Base-by-base conservation (phyloP, 139 green algal species). In the Picochlorum costavermella region DNA sequence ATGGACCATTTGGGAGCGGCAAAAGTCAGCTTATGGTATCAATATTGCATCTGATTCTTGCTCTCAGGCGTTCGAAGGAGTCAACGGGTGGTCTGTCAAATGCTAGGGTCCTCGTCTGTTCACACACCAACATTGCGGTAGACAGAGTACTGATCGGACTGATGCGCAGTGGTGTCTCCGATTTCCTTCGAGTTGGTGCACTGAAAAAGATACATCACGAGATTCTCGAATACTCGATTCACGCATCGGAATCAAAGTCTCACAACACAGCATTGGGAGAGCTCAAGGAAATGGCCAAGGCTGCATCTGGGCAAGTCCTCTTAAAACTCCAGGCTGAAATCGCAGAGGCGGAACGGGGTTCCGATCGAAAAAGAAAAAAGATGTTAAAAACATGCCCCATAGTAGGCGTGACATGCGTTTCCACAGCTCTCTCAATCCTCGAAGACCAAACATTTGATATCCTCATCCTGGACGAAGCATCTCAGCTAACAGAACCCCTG, bases 71-170 rank as follows among this genome's bases (percentile, higher is more conserved):
- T n/a, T 29, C 16, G 20, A 65, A 20, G 11, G 40, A 37, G 23
- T 37, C 45, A 14, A 30, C 29, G 11, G 55, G n/a, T n/a, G 23
- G 60, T 25, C 65, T 71, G 4, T 56, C 23, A 8, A 33, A 20
- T 31, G 65, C 50, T 28, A 61, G 86, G 0, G 68, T 96, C 28
- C 80, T 95, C 33, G 72, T 95, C 13, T 77, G 77, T 1, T 84
- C 87, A 0, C 84, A 95, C 77, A 96, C 89, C 29, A 96, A 96
- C 60, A 78, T 86, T 28, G 89, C 89, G 5, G 88, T 95, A 29
- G 89, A 95, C 68, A 76, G 83, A 3, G 69, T 94, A 17, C 69
- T 95, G 50, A 44, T 76, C 23, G 83, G 73, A 5, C 53, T 79
- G 20, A 31, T 49, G 43, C 51, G 61, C 17, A 50, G 13, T 2